Percentiles rank a stretch among this genome's conserved stretches.
phyloP scores from a whole-genome alignment of 1,284 basidiomycete genomes.

The Ustilago xerochloae region DNA sequence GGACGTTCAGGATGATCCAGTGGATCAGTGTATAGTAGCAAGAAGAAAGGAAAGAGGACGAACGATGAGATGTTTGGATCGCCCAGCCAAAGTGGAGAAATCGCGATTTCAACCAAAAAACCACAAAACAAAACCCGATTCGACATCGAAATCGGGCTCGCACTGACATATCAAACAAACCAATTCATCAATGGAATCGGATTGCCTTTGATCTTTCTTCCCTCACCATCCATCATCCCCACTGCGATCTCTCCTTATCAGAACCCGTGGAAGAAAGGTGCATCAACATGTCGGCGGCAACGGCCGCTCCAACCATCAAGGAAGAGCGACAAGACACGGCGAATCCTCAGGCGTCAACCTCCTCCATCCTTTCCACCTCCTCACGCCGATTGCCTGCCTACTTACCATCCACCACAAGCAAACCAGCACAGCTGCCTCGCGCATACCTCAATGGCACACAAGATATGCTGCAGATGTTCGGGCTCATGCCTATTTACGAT shows the following conservation, averaged over 20 bases:
- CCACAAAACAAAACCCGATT: neutral
- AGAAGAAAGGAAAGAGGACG: neutral
- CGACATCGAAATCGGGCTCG: neutral
- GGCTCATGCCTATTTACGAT: slow-evolving; percentile 58
- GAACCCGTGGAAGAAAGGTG: neutral
- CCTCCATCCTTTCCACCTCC: neutral
- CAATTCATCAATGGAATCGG: neutral
- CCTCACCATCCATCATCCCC: neutral
- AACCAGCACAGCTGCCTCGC: slow-evolving; percentile 25
- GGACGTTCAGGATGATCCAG: neutral
- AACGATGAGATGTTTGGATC: neutral
- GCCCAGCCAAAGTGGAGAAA: neutral
- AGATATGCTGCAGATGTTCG: slow-evolving; percentile 54
- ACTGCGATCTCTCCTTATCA: neutral
- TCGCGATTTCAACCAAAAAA: neutral
- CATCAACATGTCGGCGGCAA: slow-evolving; percentile 15
- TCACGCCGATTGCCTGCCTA: slow-evolving; percentile 19
- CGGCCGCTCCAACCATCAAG: slow-evolving; percentile 10
- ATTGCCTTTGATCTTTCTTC: neutral
- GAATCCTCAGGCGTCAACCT: slow-evolving; percentile 7
- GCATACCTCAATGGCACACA: slow-evolving; percentile 57
- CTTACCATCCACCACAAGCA: slow-evolving; percentile 33
- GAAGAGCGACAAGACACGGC: slow-evolving; percentile 16
- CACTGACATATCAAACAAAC: neutral
- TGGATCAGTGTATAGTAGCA: neutral